A percentile compares a stretch with the other conserved stretches of the same genome.
Evolutionary conservation across 345 rosid species (phyloP).

Genomic region (Atalantia buxifolia): DNA sequence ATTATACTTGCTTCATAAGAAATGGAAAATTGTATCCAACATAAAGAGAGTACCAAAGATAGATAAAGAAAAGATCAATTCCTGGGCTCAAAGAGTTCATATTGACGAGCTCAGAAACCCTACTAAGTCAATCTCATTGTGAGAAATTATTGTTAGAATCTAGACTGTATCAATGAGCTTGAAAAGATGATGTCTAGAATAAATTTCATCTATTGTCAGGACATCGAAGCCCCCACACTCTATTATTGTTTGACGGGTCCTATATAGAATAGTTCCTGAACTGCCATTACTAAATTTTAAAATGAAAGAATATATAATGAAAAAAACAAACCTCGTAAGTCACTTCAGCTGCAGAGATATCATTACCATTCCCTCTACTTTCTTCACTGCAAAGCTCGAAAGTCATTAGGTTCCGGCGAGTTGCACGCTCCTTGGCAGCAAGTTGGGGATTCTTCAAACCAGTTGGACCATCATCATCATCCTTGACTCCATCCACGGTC

Average conservation of each 20-base stretch:
- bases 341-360: conserved; percentile 52
- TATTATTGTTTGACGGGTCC: background rate
- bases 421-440: conserved; percentile 86
- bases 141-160: background rate
- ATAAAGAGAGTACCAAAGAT: background rate
- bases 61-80: background rate
- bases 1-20: background rate
- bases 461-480: conserved; percentile 30
- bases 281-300: background rate
- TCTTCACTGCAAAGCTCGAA: conserved; percentile 52
- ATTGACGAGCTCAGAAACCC: background rate
- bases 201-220: too few species aligned
- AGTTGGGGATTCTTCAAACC: conserved; percentile 37
- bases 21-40: background rate
- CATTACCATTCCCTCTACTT: conserved; percentile 27
- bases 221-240: background rate
- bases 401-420: conserved; percentile 53
- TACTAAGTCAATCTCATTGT: background rate
- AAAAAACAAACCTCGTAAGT: conserved; percentile 52
- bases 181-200: too few species aligned
- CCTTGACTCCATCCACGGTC: conserved; percentile 6
- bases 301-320: background rate
- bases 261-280: background rate
- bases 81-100: background rate
- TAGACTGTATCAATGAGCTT: background rate